Base-by-base conservation (phyloP, 2,329 filamentous ascomycete genomes). In the Penicillium sclerotigenum region DNA sequence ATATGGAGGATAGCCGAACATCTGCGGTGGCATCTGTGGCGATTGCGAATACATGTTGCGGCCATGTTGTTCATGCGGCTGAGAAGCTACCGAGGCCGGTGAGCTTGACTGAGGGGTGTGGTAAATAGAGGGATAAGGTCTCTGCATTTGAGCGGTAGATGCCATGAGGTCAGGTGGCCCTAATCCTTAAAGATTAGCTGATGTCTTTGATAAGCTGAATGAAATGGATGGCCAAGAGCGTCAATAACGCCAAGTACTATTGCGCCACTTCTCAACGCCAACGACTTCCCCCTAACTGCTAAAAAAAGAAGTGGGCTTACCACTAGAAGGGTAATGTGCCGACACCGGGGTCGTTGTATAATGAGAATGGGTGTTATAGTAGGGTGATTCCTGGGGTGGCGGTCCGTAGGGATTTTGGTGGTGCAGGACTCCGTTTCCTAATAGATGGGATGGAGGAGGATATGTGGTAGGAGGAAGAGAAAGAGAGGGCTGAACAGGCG, bases 21-120 rank as follows among this genome's bases (percentile, higher is more conserved):
- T 91, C 34, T 88, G 86, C 64, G 89, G 89, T 65, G 90, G 83
- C 75, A 95, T 84, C 73, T 94, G 90, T 54, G 88, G 85, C 48
- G 88, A 87, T 68, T 92, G 89, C 34, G 85, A 87, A 75, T 97
- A 97, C 71, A 97, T 84, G 67, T 86, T 87, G 65, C 92, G 83
- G 55, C 79, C 81, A 77, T 96, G 90, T 70, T 93, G 90, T 71
- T 97, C 93, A 75, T 96, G 91, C 54, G 86, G 83, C 56, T 91
- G 90, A 33, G 93, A 97, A 61, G 92, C 89, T 67, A 97, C 92
- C 48, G 92, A 96, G 37, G 91, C 90, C 47, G 93, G 93, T 53
- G 93, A 96, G 75, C 93, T 96, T 54, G 92, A 96, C 78, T 97
- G 92, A 53, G 92, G 91, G 18, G 92, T 95, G 75, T 97, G 90